Evolutionary conservation across 305 asterid genomes (phyloP), one percentile per base, ranked within the genome.

Genomic region (Ilex paraguariensis): DNA sequence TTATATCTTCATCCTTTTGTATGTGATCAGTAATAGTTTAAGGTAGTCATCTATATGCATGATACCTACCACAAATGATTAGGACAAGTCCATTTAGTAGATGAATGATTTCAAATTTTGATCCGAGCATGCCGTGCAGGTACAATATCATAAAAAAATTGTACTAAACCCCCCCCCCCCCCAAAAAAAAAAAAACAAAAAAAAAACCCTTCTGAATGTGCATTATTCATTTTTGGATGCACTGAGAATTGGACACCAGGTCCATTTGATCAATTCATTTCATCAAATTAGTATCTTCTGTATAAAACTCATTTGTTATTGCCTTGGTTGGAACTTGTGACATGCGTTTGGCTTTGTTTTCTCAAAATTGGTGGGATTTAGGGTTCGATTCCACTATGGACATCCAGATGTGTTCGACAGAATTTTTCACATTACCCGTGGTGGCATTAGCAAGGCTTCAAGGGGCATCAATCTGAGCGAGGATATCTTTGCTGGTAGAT

Each of bases 301-400:
- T 36, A 36, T 36, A 8, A 36, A 4, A 36, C 9, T 36, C 42
- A 36, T 8, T 36, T 8, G 9, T 54, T 54, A 4, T 54, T 54
- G 57, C 10, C 5, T 1, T 46, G 13, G 52, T 46, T 46, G 52
- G 5, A 13, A 46, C 52, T 10, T 46, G 5, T 6, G 32, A 54
- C 32, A 15, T 14, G 31, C 13, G 32, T 3, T 5, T 15, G 59
- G 53, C 56, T 32, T 31, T 10, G 40, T 75, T 52, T 64, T 67
- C 69, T 67, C 42, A 36, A 36, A 31, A 64, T 67, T 64, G 51
- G 66, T 69, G 60, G 70, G 69, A 17, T 51, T 32, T 62, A 91
- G 98, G 90, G 96, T 88, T 57, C 87, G 96, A 51, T 91, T 91
- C 88, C 98, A 91, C 67, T 91, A 91, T 54, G 98, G 98, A 32